These are phyloP conservation scores for Ceratocystis eucalypticola DNA, from an alignment of 2,329 filamentous ascomycete species.

Conservation along the genomic window DNA sequence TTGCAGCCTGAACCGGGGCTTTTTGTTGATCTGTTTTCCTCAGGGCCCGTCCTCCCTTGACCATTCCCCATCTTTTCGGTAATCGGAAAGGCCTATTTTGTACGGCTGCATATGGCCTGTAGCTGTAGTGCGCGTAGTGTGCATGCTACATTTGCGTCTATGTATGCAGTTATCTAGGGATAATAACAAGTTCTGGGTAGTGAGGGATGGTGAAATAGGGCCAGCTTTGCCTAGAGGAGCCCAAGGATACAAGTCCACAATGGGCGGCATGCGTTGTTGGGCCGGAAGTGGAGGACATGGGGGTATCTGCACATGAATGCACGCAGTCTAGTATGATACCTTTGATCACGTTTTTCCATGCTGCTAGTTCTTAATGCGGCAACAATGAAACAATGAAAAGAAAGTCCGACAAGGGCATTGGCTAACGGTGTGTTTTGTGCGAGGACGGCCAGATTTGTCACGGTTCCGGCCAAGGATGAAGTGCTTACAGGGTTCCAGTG, in stretches of 20 bases:
- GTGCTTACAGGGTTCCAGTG: neutral
- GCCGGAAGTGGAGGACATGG: neutral
- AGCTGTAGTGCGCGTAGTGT: too few relatives aligned
- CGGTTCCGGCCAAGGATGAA: neutral
- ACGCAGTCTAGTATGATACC: neutral
- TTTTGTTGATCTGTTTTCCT: neutral
- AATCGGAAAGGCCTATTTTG: neutral
- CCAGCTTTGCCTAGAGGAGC: neutral
- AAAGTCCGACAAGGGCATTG: neutral
- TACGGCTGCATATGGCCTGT: neutral
- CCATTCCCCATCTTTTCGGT: neutral
- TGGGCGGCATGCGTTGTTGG: slow-evolving; percentile 1
- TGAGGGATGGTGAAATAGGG: neutral
- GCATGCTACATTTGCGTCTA: neutral
- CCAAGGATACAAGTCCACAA: neutral
- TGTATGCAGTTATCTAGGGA: slow-evolving; percentile 1
- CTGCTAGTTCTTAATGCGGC: neutral
- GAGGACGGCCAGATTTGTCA: neutral
- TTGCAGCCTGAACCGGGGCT: neutral
- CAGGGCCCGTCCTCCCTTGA: neutral
- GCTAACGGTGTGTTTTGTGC: neutral
- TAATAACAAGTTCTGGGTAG: neutral
- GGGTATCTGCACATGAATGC: neutral
- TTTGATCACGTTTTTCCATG: neutral
- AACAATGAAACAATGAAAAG: neutral